Evolutionary conservation across 176 grass and related monocot species (phyloP).

Genomic region (Phyllostachys edulis): DNA sequence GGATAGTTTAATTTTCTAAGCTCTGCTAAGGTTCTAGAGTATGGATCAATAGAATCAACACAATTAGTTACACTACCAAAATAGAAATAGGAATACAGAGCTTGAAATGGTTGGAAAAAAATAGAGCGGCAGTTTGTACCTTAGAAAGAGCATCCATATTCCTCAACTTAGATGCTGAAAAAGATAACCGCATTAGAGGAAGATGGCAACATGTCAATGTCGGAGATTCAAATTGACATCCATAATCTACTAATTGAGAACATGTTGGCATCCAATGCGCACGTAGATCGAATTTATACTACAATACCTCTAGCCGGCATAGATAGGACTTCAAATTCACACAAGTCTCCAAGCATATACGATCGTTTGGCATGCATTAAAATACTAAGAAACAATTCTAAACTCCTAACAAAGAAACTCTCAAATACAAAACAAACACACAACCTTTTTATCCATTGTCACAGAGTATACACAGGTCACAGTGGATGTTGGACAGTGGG

Average conservation of each 20-base stretch:
- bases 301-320: background rate
- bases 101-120: background rate
- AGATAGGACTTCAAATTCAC: background rate
- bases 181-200: slow-evolving; percentile 59
- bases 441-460: background rate
- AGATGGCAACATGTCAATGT: slow-evolving; percentile 18
- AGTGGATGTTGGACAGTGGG: too few relatives aligned
- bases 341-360: background rate
- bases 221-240: slow-evolving; percentile 16
- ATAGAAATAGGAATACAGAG: background rate
- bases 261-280: background rate
- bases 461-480: background rate
- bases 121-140: slow-evolving; percentile 40
- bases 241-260: slow-evolving; percentile 15
- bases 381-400: slow-evolving; percentile 1
- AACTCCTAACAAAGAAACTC: background rate
- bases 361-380: background rate
- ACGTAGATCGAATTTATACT: background rate
- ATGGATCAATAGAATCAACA: background rate
- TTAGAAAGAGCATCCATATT: slow-evolving; percentile 82
- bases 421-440: background rate
- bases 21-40: background rate
- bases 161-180: slow-evolving; percentile 73
- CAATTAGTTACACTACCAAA: background rate
- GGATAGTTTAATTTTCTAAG: background rate